A percentile compares a stretch with the other conserved stretches of the same genome.
Conservation (phyloP, 1,284 basidiomycete species). For the Phylloboletellus chloephorus region DNA sequence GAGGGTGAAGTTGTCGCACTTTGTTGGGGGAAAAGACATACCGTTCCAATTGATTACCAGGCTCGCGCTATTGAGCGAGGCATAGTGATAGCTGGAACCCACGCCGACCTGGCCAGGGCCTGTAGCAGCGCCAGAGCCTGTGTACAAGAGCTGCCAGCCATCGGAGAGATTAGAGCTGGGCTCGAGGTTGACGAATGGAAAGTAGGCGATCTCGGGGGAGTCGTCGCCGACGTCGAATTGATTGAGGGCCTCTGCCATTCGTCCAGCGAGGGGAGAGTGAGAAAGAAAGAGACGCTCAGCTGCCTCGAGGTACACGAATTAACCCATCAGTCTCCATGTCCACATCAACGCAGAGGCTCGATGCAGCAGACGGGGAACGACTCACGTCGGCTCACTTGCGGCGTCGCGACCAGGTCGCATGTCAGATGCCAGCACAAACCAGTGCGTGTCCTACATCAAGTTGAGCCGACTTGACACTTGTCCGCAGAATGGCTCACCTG, state of each 20-base stretch:
- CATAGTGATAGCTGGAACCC: conserved; percentile 57
- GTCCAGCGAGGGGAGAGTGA: conserved; percentile 29
- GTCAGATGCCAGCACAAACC: conserved; percentile 20
- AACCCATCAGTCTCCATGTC: conserved; percentile 20
- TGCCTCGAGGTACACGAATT: conserved; percentile 31
- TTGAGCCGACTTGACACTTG: neutral
- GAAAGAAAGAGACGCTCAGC: conserved; percentile 18
- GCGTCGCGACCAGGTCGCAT: no score
- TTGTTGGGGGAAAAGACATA: conserved; percentile 28
- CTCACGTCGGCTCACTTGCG: no score
- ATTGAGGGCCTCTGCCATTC: conserved; percentile 48
- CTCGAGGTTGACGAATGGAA: conserved; percentile 47
- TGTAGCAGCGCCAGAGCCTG: conserved; percentile 43
- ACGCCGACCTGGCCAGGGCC: conserved; percentile 42
- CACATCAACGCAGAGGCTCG: conserved; percentile 9
- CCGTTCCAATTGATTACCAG: conserved; percentile 58
- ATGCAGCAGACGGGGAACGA: no score
- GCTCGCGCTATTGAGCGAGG: conserved; percentile 49
- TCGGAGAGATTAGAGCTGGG: conserved; percentile 42
- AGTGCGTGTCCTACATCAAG: conserved; percentile 14
- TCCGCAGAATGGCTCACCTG: conserved; percentile 15
- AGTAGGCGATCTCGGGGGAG: conserved; percentile 58
- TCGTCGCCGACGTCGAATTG: conserved; percentile 58
- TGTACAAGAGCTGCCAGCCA: conserved; percentile 64
- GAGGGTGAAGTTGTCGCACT: conserved; percentile 1